These are phyloP conservation scores for Spinellus fusiger DNA, from an alignment of 192 early-diverging fungal species.

Conservation along the genomic window DNA sequence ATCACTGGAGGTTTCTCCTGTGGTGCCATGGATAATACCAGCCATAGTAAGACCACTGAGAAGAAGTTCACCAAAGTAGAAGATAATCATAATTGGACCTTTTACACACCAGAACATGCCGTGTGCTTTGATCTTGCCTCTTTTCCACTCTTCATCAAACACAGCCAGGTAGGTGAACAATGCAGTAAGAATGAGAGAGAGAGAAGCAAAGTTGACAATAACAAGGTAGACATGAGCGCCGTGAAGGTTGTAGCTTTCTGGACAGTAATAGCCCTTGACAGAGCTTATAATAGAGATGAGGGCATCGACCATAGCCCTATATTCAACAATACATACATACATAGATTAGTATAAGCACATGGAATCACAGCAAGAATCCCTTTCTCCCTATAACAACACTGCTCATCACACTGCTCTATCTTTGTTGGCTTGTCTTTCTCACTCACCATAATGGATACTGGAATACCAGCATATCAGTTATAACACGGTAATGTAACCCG, in stretches of 20 bases:
- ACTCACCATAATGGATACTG: constrained; percentile 34
- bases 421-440: neutral
- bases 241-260: constrained; percentile 20
- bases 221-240: constrained; percentile 30
- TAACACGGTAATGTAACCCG: constrained; percentile 33
- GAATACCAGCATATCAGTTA: constrained; percentile 30
- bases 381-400: neutral
- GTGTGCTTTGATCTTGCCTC: constrained; percentile 16
- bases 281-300: constrained; percentile 30
- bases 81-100: constrained; percentile 26
- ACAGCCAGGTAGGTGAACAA: constrained; percentile 32
- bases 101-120: constrained; percentile 34
- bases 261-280: constrained; percentile 30
- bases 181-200: constrained; percentile 29
- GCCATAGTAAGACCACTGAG: constrained; percentile 3
- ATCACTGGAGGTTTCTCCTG: neutral
- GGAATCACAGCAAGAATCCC: neutral
- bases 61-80: constrained; percentile 24
- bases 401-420: neutral
- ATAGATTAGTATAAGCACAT: neutral
- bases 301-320: constrained; percentile 20
- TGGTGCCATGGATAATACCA: constrained; percentile 22
- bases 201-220: constrained; percentile 30
- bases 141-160: constrained; percentile 18
- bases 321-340: neutral